Evolutionary conservation across 352 stramenopile species (phyloP), one percentile per base, ranked within the genome.

Genomic region (Phytophthora pini): DNA sequence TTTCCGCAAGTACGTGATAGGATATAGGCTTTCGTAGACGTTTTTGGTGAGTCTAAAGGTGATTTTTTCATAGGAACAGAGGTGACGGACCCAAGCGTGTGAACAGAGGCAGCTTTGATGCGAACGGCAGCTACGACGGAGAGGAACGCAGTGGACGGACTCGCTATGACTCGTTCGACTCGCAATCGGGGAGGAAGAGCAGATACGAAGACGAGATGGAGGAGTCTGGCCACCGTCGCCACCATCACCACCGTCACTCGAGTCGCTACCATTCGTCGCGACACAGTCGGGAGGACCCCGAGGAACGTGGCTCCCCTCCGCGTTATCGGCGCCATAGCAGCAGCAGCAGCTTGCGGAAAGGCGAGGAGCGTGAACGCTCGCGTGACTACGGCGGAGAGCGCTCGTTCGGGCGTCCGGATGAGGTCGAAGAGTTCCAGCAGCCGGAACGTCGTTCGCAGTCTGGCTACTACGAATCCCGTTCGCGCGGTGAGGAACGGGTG

Each of bases 1-100:
- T 56, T 76, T 80, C 40, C 74, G 76, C 54, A 74, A 74, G 71
- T 76, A 65, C 27, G 68, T 73, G 17, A 27, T 17, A 26, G 13
- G 5, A 24, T 22, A 31, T 50, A 41, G 22, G 12, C 10, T 36
- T 50, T 44, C 11, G 31, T 36, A 10, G 29, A 32, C 31, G 31
- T 36, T 36, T 26, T 36, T 36, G 8, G 10, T 36, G 31, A 13
- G 8, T 12, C 31, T 36, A 36, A 36, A 13, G 31, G 9, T 36
- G 31, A 4, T 13, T 36, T 32, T 41, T 61, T 9, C 24, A 26
- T 41, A 76, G 61, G 31, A 76, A 48, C 48, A 76, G 62, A 29
- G 49, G 65, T 4, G 65, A 74, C 11, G 70, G 61, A 22, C 56
- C 61, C 8, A 67, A 38, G 56, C 70, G 70, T 1, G 10, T 26